Evolutionary conservation across 768 basidiomycete genomes (phyloP), one percentile per base, ranked within the genome.

Genomic region (Fomitopsis serialis): DNA sequence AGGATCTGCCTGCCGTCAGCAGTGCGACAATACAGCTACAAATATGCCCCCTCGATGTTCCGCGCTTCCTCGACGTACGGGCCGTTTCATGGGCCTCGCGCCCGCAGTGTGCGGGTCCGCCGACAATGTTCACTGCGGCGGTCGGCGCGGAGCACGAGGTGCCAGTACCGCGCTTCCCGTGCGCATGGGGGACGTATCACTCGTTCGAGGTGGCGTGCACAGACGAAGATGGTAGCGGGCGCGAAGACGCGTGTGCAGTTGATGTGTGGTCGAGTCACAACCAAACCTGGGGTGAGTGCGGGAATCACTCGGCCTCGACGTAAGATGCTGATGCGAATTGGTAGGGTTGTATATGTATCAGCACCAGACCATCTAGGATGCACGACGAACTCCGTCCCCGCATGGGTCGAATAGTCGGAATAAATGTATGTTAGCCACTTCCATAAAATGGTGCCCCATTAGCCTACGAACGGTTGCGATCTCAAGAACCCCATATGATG

Each of bases 181-280:
- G 63, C 50, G 19, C 48, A 22, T 61, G 59, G 59, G 55, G 54
- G n/a, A 42, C 55, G 15, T 53, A 58, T 23, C 56, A 61, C 29
- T 58, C 59, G 27, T 63, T 55, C 48, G 56, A 61, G 53, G 32
- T 63, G 42, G 56, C 53, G 15, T 63, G 62, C 43, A 48, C 52
- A 7, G 13, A 44, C 21, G 54, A 48, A 52, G 56, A 57, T 23
- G 56, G 54, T 22, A 54, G 56, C 53, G 34, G 24, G 34, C 56
- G 53, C 21, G 53, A 54, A 19, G 49, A 54, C 13, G 51, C 53
- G 25, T 65, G 63, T 34, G 19, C 57, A 36, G 46, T 65, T 3
- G 63, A 65, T 43, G 58, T 63, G n/a, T 60, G 63, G 61, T 57
- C 61, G 19, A 63, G 55, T 42, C 63, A 65, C 54, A 59, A 59